Evolutionary conservation across 306 rosid genomes (phyloP).

Genomic region (Cucumis cinereus): DNA sequence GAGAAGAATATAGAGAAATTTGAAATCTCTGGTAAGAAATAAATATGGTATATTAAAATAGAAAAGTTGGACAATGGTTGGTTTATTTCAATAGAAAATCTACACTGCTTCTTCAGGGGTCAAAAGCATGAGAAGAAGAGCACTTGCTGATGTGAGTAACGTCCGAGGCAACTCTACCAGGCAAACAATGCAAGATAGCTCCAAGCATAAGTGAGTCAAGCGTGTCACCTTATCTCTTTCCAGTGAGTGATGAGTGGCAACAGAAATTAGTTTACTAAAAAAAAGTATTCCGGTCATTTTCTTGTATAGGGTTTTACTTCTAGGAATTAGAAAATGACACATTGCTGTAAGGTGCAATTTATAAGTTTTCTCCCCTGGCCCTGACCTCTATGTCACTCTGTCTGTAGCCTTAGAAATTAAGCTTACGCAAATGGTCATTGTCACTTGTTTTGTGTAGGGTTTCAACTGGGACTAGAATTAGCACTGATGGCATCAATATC

Average conservation of each 20-base stretch:
- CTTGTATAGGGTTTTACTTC: background rate
- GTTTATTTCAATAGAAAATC: background rate
- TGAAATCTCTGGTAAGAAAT: conserved; percentile 36
- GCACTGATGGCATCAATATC: conserved; percentile 12
- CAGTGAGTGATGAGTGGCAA: background rate
- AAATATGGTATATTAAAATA: background rate
- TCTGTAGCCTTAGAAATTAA: background rate
- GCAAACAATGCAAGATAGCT: conserved; percentile 20
- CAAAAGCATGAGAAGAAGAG: conserved; percentile 33
- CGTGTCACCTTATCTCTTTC: background rate
- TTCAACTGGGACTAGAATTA: conserved; percentile 31
- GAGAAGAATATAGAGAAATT: conserved; percentile 31
- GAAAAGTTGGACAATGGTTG: background rate
- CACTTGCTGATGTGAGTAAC: conserved; percentile 77
- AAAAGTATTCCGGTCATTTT: background rate
- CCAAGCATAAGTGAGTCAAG: conserved; percentile 48
- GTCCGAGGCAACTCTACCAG: conserved; percentile 25
- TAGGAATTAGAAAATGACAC: background rate
- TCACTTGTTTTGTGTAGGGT: conserved; percentile 27
- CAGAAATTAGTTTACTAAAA: background rate
- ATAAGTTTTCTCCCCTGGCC: background rate
- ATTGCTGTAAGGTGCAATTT: background rate
- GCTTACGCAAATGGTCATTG: background rate
- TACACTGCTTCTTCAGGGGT: conserved; percentile 25
- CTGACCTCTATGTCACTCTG: background rate